Evolutionary conservation across 73 alveolate genomes (phyloP), one percentile per base, ranked within the genome.

Genomic region (Stentor coeruleus): DNA sequence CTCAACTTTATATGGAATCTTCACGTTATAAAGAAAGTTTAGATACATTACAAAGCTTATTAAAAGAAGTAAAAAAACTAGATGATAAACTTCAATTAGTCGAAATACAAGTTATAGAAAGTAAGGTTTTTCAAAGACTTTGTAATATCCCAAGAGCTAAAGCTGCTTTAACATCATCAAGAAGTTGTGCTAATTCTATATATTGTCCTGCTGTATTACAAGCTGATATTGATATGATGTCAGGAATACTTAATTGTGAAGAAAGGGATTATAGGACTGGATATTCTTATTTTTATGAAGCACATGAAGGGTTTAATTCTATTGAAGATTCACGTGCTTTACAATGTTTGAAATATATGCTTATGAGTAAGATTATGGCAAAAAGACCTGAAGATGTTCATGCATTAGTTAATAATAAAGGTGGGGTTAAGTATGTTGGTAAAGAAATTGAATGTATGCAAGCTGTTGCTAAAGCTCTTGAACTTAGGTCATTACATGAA

Each of bases 181-280:
- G 91, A 81, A 93, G 97, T 59, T 84, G 93, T 59, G 85, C 94
- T 35, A 91, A 93, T 4, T 83, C 92, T 72, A 92, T 93, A 37
- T 93, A 93, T 76, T 88, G 91, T 3, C 94, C 86, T 38, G 97
- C 98, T 15, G 77, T 84, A 58, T 76, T 91, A 35, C 95, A 93
- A 86, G 98, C 98, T 55, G 90, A 93, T 79, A 91, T 93, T n/a
- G 98, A 93, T 89, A 76, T 91, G 85, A 90, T 84, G 77, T 89
- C 94, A 2, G 98, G 98, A 15, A 84, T 93, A 28, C 86, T 93
- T 38, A 90, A 93, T 30, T 91, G 96, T 3, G 94, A 93, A 80
- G 98, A 93, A 83, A 88, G 84, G 80, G 98, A 93, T 83, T 93
- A 88, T 81, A 89, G 84, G 58, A 91, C 95, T 42, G 95, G 96